phyloP scores from a whole-genome alignment of 139 green algal species.

The Chlamydomonas sp. region DNA sequence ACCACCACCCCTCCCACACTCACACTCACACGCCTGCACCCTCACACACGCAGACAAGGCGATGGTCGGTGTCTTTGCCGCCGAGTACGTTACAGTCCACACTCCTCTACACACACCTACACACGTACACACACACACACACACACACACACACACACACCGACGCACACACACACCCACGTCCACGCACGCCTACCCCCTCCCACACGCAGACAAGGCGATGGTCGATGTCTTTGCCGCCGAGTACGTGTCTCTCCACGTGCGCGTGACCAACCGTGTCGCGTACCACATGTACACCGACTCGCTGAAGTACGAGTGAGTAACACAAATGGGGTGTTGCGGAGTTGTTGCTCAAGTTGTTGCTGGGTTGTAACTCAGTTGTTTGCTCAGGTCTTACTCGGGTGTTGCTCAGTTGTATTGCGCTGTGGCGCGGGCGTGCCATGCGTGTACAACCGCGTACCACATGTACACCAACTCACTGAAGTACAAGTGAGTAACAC shows the following conservation, averaged over 20 bases:
- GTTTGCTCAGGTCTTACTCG: no score
- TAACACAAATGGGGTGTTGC: no score
- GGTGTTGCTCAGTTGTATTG: no score
- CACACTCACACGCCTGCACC: no score
- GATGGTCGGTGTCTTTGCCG: constrained; percentile 92
- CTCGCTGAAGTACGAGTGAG: constrained; percentile 86
- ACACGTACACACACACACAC: neutral
- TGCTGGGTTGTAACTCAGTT: no score
- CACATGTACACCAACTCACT: constrained; percentile 95
- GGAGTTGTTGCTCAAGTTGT: no score
- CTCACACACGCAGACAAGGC: constrained; percentile 58
- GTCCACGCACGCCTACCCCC: no score
- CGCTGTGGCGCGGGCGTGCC: no score
- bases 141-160: neutral
- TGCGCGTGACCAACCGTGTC: constrained; percentile 90
- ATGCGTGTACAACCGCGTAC: no score
- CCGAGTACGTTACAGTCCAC: constrained; percentile 91
- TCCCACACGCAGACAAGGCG: constrained; percentile 58
- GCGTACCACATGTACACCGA: constrained; percentile 94
- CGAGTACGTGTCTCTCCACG: constrained; percentile 91
- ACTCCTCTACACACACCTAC: neutral
- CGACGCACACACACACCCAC: neutral
- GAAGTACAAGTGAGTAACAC: constrained; percentile 70
- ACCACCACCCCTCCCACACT: neutral
- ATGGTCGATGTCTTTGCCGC: constrained; percentile 94